Conservation (phyloP, 805 yeast species). For the Priceomyces castillae region DNA sequence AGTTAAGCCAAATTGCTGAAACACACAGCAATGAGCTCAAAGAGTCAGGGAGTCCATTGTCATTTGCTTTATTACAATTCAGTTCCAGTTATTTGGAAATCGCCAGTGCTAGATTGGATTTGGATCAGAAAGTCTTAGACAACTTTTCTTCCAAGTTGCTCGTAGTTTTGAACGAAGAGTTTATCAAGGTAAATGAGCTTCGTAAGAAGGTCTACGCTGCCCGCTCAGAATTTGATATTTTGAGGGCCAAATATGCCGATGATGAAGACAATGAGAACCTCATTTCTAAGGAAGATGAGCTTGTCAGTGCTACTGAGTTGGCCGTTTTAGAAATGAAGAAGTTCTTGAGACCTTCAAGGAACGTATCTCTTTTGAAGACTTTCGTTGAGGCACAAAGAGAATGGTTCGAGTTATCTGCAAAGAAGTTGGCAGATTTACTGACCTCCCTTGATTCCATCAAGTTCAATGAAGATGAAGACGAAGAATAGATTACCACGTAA, state of each 20-base stretch:
- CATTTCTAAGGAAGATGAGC: slow-evolving; percentile 67
- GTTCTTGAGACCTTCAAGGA: slow-evolving; percentile 64
- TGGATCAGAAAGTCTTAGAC: slow-evolving; percentile 60
- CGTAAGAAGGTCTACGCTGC: slow-evolving; percentile 70
- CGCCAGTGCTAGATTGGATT: slow-evolving; percentile 66
- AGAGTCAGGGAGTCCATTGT: slow-evolving; percentile 46
- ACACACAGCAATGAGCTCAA: slow-evolving; percentile 49
- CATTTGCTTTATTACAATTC: slow-evolving; percentile 52
- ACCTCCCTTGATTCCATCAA: slow-evolving; percentile 33
- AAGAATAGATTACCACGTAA: too few species aligned
- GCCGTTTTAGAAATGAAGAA: slow-evolving; percentile 81
- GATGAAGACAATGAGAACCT: slow-evolving; percentile 53
- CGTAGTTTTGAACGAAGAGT: slow-evolving; percentile 51
- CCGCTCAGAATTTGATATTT: slow-evolving; percentile 66
- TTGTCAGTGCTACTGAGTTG: slow-evolving; percentile 71
- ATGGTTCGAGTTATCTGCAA: slow-evolving; percentile 38
- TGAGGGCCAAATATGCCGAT: slow-evolving; percentile 50
- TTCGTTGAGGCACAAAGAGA: slow-evolving; percentile 68
- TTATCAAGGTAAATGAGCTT: slow-evolving; percentile 56
- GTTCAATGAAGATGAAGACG: slow-evolving; percentile 36
- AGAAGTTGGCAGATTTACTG: slow-evolving; percentile 31
- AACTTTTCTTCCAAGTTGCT: slow-evolving; percentile 60
- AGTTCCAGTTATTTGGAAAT: slow-evolving; percentile 58
- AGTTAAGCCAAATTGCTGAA: slow-evolving; percentile 55
- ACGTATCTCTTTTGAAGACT: slow-evolving; percentile 60